A percentile compares a stretch with the other conserved stretches of the same genome.
phyloP scores from a whole-genome alignment of 1,139 yeast species.

The Lodderomyces margitis region DNA sequence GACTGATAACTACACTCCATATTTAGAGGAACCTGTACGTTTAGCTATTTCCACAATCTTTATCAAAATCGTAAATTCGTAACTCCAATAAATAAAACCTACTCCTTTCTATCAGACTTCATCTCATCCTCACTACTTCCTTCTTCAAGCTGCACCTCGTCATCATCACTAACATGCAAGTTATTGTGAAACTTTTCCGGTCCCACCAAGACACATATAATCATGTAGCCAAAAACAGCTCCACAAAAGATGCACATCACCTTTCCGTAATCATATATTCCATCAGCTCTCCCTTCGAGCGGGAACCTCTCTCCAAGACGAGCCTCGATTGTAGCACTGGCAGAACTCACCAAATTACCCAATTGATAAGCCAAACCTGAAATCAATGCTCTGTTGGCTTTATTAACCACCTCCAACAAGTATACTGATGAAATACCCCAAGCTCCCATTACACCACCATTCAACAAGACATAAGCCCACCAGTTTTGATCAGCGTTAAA shows the following conservation, averaged over 20 bases:
- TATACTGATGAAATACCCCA: conserved; percentile 41
- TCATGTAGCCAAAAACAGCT: conserved; percentile 32
- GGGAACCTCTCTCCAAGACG: conserved; percentile 33
- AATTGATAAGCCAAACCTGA: conserved; percentile 40
- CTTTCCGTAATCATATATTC: conserved; percentile 31
- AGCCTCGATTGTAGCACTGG: conserved; percentile 38
- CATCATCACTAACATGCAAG: conserved; percentile 3
- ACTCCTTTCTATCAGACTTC: background rate
- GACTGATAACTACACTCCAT: no score
- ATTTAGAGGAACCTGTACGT: no score
- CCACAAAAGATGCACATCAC: conserved; percentile 42
- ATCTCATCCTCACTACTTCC: background rate
- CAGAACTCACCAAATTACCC: conserved; percentile 39
- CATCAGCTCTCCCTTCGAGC: conserved; percentile 15
- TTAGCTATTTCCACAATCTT: no score
- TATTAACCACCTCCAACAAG: conserved; percentile 35
- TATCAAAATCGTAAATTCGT: no score
- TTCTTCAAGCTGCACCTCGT: conserved; percentile 3
- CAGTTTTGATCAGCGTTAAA: conserved; percentile 28
- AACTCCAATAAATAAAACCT: conserved; percentile 1
- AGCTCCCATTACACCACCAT: conserved; percentile 34
- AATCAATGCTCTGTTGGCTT: conserved; percentile 34
- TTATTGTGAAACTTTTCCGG: conserved; percentile 30
- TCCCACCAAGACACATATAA: conserved; percentile 28
- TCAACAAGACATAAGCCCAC: conserved; percentile 27